These are phyloP conservation scores for Serpula lacrymans DNA, from an alignment of 768 basidiomycete species.

Conservation along the genomic window DNA sequence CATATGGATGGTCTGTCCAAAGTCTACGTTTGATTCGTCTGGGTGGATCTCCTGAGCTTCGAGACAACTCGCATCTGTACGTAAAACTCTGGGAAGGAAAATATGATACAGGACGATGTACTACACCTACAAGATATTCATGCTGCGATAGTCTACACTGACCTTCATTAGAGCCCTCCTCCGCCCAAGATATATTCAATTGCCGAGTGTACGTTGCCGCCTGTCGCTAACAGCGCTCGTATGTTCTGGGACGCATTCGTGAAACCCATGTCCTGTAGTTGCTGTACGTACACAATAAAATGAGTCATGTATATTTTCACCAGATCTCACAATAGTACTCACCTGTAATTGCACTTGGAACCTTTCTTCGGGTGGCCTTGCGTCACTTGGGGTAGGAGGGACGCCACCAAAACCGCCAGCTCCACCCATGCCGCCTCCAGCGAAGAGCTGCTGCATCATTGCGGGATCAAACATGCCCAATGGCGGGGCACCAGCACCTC, in stretches of 20 bases:
- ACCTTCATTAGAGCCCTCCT: constrained; percentile 71
- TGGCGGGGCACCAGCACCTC: constrained; percentile 18
- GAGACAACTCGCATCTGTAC: too few relatives aligned
- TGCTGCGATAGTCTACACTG: too few relatives aligned
- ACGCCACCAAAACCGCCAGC: constrained; percentile 23
- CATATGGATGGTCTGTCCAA: too few relatives aligned
- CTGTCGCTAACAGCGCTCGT: constrained; percentile 84
- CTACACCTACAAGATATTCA: too few relatives aligned
- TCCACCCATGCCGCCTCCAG: constrained; percentile 28
- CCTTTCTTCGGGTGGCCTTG: constrained; percentile 83
- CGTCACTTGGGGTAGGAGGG: constrained; percentile 50
- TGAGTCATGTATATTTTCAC: neutral
- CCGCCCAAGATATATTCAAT: constrained; percentile 90
- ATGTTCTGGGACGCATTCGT: constrained; percentile 87
- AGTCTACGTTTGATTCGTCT: too few relatives aligned
- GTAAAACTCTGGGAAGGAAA: too few relatives aligned
- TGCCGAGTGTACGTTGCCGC: constrained; percentile 88
- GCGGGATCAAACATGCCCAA: constrained; percentile 37
- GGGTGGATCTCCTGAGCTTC: too few relatives aligned
- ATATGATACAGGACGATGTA: too few relatives aligned
- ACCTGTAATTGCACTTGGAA: constrained; percentile 87
- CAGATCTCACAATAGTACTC: constrained; percentile 13
- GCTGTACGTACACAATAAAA: constrained; percentile 39
- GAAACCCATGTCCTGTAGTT: constrained; percentile 95
- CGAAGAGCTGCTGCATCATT: constrained; percentile 40